phyloP scores from a whole-genome alignment of 2,329 filamentous ascomycete species.

The Colletotrichum coccodes region DNA sequence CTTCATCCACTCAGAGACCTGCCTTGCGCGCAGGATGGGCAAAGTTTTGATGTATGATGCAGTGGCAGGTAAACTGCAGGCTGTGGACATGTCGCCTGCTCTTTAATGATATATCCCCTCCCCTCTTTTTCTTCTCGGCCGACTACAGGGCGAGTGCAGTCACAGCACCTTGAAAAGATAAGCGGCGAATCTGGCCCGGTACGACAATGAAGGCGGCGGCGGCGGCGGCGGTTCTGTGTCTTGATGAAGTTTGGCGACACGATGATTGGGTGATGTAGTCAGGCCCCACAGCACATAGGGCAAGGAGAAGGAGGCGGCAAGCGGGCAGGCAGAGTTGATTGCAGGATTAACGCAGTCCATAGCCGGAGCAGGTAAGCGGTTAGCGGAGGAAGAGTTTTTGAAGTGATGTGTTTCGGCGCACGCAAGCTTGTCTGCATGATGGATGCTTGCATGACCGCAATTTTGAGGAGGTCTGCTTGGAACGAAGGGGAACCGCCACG shows the following conservation, averaged over 20 bases:
- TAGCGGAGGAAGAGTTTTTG: neutral
- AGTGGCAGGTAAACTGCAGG: neutral
- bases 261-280: neutral
- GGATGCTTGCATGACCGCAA: slow-evolving; percentile 25
- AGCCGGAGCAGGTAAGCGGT: neutral
- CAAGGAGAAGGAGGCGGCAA: neutral
- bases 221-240: neutral
- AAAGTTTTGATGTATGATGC: neutral
- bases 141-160: slow-evolving; percentile 9
- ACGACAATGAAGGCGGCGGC: neutral
- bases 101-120: neutral
- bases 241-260: neutral
- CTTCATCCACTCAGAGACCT: neutral
- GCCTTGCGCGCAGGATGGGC: neutral
- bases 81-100: neutral
- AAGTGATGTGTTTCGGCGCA: slow-evolving; percentile 1
- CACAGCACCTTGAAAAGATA: neutral
- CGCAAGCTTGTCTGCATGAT: neutral
- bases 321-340: neutral
- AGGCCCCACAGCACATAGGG: neutral
- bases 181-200: neutral
- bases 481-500: neutral
- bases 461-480: neutral
- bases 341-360: neutral
- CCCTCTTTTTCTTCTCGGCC: neutral